These are phyloP conservation scores for Naganishia friedmannii DNA, from an alignment of 768 basidiomycete species.

Conservation along the genomic window DNA sequence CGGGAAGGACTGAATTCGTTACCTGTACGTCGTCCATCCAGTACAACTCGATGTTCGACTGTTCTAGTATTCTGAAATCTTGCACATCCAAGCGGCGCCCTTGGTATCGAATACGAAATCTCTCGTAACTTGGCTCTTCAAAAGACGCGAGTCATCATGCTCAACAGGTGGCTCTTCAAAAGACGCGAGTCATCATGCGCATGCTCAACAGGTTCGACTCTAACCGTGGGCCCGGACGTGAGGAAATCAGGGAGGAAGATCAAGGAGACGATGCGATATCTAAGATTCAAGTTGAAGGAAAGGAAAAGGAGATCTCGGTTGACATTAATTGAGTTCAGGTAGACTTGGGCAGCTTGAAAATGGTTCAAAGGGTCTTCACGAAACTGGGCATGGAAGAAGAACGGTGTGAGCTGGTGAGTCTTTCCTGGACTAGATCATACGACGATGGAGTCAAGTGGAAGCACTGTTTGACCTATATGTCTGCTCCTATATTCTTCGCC, in stretches of 20 bases:
- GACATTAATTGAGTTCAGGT: constrained; percentile 41
- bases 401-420: constrained; percentile 34
- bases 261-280: constrained; percentile 46
- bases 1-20: constrained; percentile 30
- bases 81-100: constrained; percentile 32
- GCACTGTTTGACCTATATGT: neutral
- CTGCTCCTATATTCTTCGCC: neutral
- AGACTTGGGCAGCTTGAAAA: constrained; percentile 42
- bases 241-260: constrained; percentile 47
- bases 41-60: neutral
- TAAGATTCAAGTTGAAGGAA: constrained; percentile 37
- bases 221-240: no score
- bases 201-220: no score
- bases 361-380: constrained; percentile 42
- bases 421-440: neutral
- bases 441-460: neutral
- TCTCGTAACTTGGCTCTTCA: constrained; percentile 39
- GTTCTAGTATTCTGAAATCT: neutral
- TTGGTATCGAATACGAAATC: constrained; percentile 39
- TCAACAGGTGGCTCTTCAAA: constrained; percentile 35
- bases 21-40: neutral
- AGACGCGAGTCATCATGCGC: constrained; percentile 42
- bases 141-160: constrained; percentile 42
- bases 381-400: constrained; percentile 36
- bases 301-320: constrained; percentile 34